Conservation (phyloP, 768 basidiomycete genomes). For the Trichaptum fuscoviolaceum region DNA sequence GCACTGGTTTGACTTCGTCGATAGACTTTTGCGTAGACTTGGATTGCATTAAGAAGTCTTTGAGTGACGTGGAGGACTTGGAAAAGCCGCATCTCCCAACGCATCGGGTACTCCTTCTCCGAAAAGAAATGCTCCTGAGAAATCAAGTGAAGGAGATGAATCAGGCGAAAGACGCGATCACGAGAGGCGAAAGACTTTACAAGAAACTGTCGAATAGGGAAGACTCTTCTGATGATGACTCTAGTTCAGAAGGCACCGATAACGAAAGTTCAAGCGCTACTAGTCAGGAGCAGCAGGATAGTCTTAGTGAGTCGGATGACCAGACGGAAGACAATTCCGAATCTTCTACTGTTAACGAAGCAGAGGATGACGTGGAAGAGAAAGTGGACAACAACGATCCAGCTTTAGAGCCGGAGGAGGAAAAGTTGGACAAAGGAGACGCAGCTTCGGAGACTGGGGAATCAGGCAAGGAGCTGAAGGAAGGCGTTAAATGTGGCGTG, state of each 20-base stretch:
- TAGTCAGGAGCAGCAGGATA: background rate
- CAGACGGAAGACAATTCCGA: background rate
- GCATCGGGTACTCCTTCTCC: background rate
- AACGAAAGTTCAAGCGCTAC: background rate
- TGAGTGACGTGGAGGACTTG: background rate
- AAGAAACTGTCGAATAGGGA: background rate
- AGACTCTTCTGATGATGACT: background rate
- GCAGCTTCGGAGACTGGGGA: background rate
- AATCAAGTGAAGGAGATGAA: background rate
- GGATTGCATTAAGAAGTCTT: background rate
- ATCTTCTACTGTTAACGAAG: background rate
- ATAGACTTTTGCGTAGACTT: background rate
- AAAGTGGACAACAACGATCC: background rate
- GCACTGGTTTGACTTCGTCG: conserved; percentile 9
- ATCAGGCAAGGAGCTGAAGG: background rate
- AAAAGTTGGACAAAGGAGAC: background rate
- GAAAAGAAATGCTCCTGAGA: background rate
- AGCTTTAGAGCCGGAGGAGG: background rate
- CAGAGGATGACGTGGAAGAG: background rate
- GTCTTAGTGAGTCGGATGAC: background rate
- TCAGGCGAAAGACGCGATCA: background rate
- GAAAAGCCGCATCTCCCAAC: background rate
- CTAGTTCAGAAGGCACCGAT: background rate
- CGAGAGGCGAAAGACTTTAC: background rate
- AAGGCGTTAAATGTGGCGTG: conserved; percentile 15